Evolutionary conservation across 2,329 filamentous ascomycete species (phyloP).

Genomic region (Nemania serpens): DNA sequence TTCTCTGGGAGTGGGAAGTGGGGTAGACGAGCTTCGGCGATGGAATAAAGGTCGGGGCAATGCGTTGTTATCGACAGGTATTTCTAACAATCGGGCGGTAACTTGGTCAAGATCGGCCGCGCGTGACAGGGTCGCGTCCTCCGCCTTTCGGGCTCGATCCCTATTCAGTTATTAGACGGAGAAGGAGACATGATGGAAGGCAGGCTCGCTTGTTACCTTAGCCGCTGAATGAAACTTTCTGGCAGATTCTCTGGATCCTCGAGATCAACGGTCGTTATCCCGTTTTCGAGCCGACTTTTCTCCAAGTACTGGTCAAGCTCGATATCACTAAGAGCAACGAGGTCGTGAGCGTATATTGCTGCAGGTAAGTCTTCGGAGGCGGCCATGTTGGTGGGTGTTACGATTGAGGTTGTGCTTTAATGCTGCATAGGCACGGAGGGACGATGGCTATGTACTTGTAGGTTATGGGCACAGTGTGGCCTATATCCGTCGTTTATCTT

Average conservation of each 20-base stretch:
- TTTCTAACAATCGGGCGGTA: conserved; percentile 2
- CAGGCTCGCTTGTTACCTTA: conserved; percentile 8
- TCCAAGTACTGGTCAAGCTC: conserved; percentile 15
- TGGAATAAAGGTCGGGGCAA: neutral
- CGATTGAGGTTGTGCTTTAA: neutral
- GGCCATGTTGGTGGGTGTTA: neutral
- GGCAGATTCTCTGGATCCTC: conserved; percentile 18
- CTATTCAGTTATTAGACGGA: neutral
- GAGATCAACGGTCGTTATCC: neutral
- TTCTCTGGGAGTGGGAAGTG: too few species aligned
- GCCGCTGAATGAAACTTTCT: conserved; percentile 16
- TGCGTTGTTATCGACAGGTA: neutral
- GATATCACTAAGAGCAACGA: conserved; percentile 4
- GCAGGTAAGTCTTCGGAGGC: neutral
- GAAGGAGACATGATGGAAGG: neutral
- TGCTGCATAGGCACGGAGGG: too few species aligned
- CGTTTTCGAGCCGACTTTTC: neutral
- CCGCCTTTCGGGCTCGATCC: neutral
- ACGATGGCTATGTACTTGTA: too few species aligned
- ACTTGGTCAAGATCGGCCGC: conserved; percentile 7
- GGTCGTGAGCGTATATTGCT: conserved; percentile 1
- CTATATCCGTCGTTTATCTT: too few species aligned
- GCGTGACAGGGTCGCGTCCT: neutral
- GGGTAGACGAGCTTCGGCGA: neutral
- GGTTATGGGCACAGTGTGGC: too few species aligned